Base-by-base conservation (phyloP, 129 eudicot species). In the Lactuca saligna region DNA sequence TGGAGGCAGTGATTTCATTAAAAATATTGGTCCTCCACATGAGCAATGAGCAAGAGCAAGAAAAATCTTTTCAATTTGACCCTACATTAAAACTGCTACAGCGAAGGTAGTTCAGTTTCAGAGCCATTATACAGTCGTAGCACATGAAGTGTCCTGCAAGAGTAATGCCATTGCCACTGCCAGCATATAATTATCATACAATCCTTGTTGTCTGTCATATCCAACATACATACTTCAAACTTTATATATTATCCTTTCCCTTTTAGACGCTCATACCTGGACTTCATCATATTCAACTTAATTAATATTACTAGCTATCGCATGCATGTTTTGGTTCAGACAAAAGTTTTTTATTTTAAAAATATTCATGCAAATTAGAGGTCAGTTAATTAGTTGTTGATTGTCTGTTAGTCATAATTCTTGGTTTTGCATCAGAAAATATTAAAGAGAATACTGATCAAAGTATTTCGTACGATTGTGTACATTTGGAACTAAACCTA, bases 61-160 rank as follows among this genome's bases (percentile, higher is more conserved):
- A 49, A 68, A 74, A 41, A 35, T 67, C 17, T 58, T 46, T 75
- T 65, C 17, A 66, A 53, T 20, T 58, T 46, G 71, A 63, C 71
- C 42, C 16, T 57, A 49, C 67, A 75, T 75, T 66, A 75, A 66
- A 64, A 54, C 61, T 46, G 74, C 38, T 34, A 48, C 79, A 75
- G 79, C 10, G 58, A 58, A 66, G 31, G 79, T 75, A 35, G 79
- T 75, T 74, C 79, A 53, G 58, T 46, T 65, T 66, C 79, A 75
- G 74, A 67, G 61, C 60, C 68, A 75, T 75, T 57, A 66, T 25
- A 57, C 65, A 17, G 29, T 25, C 29, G 62, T 58, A 54, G 62
- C 79, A 75, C 79, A 75, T 75, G 79, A 75, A 75, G 11, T 75
- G 59, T 66, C 79, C 79, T 66, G 74, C 73, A 58, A 58, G n/a